phyloP scores from a whole-genome alignment of 805 yeast species.

The Metschnikowia kunwiensis region DNA sequence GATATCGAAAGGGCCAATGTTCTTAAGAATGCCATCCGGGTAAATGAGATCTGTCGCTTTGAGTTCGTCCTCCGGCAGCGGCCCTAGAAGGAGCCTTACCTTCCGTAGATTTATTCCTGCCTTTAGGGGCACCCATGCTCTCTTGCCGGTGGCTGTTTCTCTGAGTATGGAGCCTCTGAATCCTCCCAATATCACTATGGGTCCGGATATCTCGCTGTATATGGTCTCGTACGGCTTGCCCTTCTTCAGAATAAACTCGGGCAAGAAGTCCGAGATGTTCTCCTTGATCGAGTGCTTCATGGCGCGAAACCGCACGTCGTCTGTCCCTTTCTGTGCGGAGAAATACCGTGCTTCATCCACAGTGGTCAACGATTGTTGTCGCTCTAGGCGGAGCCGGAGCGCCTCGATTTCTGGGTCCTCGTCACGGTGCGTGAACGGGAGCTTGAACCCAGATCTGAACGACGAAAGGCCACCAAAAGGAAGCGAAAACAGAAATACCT shows the following conservation, averaged over 20 bases:
- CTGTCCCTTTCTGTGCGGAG: conserved; percentile 53
- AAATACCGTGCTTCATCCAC: conserved; percentile 61
- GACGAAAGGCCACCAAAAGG: conserved; percentile 51
- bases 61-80: conserved; percentile 64
- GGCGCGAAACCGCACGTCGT: conserved; percentile 67
- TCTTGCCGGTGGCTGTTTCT: conserved; percentile 57
- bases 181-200: conserved; percentile 80
- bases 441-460: conserved; percentile 21
- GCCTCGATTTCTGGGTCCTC: conserved; percentile 22
- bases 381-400: conserved; percentile 40
- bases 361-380: conserved; percentile 59
- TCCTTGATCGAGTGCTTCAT: conserved; percentile 60
- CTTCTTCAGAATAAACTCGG: conserved; percentile 26
- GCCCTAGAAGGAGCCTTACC: conserved; percentile 70
- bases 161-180: conserved; percentile 79
- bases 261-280: conserved; percentile 42
- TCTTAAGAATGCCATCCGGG: conserved; percentile 76
- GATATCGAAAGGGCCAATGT: conserved; percentile 85
- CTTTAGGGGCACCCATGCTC: conserved; percentile 84
- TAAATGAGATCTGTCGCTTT: conserved; percentile 49
- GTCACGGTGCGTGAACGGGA: conserved; percentile 22
- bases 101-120: conserved; percentile 77
- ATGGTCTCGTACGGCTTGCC: conserved; percentile 41
- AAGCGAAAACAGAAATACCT: conserved; percentile 54
- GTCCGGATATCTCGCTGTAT: conserved; percentile 67